Evolutionary conservation across 768 basidiomycete species (phyloP), one percentile per base, ranked within the genome.

Genomic region (Leucogyrophana mollusca): DNA sequence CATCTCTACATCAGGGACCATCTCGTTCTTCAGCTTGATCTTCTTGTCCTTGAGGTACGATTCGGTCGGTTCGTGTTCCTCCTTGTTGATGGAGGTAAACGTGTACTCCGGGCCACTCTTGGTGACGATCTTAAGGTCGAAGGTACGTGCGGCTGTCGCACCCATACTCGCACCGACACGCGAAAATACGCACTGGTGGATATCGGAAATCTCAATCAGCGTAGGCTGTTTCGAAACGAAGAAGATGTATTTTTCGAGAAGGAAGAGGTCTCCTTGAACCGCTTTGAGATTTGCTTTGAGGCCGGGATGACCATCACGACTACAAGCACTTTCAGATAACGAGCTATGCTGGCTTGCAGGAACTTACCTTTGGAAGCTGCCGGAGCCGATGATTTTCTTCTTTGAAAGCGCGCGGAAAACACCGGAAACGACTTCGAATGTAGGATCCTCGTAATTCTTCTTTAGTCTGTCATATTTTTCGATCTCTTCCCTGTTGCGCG

Each of bases 201-300:
- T 89, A 56, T 96, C 92, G 43, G 81, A 79, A 52, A 94, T 83
- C 56, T 95, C 91, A 56, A 97, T 79, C 58, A 96, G 85, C 25
- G 83, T 82, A 1, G 96, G 95, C 54, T 90, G 86, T 67, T 98
- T 97, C 46, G 95, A 94, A 51, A 98, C 92, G 71, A 98, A 98
- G 70, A 99, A 92, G 39, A 99, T 78, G 65, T 88, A 91, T 79
- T 97, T 97, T 59, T 98, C 96, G 53, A 99, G 85, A 76, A 98
- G 81, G 79, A 96, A 98, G 24, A 99, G 82, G 64, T 97, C 94
- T 50, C 96, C 96, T 66, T 95, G 93, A 3, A 89, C 79, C 35
- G 96, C 96, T 69, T 98, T 98, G 56, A 98, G 77, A 65, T 97
- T 96, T 56, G 92, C 93, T 71, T 98, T 98, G 71, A 99, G 86